Conservation (phyloP, 2,329 filamentous ascomycete genomes). For the Diaporthe citriasiana region DNA sequence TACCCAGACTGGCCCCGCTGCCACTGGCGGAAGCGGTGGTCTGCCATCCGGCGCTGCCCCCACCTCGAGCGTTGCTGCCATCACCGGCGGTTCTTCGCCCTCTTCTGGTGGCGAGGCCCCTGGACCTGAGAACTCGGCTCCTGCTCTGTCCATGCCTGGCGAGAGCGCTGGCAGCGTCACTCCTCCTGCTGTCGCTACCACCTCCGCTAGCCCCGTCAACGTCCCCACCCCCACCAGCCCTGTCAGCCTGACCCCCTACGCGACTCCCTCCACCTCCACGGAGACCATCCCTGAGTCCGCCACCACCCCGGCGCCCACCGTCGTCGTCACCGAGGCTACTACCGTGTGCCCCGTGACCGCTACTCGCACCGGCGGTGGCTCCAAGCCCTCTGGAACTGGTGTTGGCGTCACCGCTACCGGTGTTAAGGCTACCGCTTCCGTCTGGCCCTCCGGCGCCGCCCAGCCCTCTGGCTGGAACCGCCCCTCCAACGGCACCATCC, state of each 20-base stretch:
- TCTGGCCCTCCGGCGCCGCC: slow-evolving; percentile 36
- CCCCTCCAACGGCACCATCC: slow-evolving; percentile 39
- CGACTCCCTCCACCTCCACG: slow-evolving; percentile 43
- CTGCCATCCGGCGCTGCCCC: slow-evolving; percentile 15
- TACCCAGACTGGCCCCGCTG: slow-evolving; percentile 37
- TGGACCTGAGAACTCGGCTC: not conserved
- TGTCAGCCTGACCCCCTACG: slow-evolving; percentile 39
- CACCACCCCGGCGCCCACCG: slow-evolving; percentile 43
- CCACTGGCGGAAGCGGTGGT: slow-evolving; percentile 12
- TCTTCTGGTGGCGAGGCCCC: slow-evolving; percentile 4
- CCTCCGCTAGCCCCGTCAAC: slow-evolving; percentile 26
- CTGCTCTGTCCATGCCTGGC: not conserved
- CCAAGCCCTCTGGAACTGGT: slow-evolving; percentile 10
- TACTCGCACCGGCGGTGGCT: slow-evolving; percentile 1
- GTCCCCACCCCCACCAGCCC: slow-evolving; percentile 38
- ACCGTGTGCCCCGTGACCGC: slow-evolving; percentile 37
- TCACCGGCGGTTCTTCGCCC: slow-evolving; percentile 10
- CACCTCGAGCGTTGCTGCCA: slow-evolving; percentile 3
- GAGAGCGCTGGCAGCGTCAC: slow-evolving; percentile 14
- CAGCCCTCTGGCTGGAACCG: slow-evolving; percentile 39
- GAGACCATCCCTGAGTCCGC: slow-evolving; percentile 45
- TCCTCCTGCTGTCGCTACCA: not conserved
- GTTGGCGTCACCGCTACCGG: not conserved
- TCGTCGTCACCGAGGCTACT: slow-evolving; percentile 42
- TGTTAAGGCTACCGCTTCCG: slow-evolving; percentile 4